Percentiles rank a stretch among this genome's conserved stretches.
phyloP scores from a whole-genome alignment of 306 rosid species.

The Cicer chorassanicum region DNA sequence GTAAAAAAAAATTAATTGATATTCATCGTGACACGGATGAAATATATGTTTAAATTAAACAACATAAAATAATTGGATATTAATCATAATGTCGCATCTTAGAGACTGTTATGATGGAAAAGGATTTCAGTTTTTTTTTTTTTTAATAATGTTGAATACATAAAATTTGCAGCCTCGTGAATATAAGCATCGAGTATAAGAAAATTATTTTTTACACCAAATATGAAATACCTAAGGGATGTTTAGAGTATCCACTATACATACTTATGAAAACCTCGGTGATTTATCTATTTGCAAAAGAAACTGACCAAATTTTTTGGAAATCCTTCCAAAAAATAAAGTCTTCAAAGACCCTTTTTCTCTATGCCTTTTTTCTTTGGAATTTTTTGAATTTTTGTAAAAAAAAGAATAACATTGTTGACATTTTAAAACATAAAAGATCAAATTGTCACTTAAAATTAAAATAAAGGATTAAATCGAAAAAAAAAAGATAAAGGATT shows the following conservation, averaged over 20 bases:
- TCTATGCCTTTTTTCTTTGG: too few relatives aligned
- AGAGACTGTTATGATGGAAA: conserved; percentile 20
- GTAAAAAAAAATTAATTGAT: too few relatives aligned
- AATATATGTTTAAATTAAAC: neutral
- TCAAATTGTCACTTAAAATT: too few relatives aligned
- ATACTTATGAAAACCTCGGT: conserved; percentile 11
- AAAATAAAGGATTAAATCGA: too few relatives aligned
- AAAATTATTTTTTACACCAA: neutral
- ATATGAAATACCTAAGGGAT: neutral
- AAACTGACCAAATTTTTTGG: neutral
- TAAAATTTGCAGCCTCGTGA: neutral
- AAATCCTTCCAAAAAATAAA: neutral
- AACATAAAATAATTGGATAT: conserved; percentile 17
- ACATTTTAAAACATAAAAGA: too few relatives aligned
- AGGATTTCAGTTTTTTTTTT: neutral
- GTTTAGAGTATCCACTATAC: neutral
- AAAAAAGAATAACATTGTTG: too few relatives aligned
- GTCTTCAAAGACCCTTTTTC: too few relatives aligned
- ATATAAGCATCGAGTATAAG: neutral
- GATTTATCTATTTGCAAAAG: neutral
- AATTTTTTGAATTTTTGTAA: too few relatives aligned
- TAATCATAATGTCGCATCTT: conserved; percentile 2
- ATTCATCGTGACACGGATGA: too few relatives aligned
- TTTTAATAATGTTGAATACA: neutral
- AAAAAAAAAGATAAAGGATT: too few relatives aligned